Evolutionary conservation across 768 basidiomycete genomes (phyloP).

Genomic region (Hemileccinum rubropunctum): DNA sequence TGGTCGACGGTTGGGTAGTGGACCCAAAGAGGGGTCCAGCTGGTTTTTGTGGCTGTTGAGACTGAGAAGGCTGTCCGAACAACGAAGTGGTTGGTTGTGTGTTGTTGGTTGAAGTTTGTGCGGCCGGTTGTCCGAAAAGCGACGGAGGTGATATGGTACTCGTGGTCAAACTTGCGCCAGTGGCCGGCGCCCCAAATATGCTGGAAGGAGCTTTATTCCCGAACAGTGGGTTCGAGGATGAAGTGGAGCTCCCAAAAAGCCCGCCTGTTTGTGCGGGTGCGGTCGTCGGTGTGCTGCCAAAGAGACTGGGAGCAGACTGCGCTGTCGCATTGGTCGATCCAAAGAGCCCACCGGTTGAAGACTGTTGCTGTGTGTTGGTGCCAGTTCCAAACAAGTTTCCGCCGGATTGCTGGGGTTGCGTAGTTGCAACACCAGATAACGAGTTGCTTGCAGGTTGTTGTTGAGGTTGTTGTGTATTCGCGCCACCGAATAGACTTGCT

Average conservation of each 20-base stretch:
- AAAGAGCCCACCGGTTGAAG: constrained; percentile 23
- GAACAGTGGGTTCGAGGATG: constrained; percentile 34
- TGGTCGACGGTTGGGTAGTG: constrained; percentile 20
- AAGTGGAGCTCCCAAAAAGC: constrained; percentile 25
- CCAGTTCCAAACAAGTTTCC: constrained; percentile 18
- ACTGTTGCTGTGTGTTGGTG: constrained; percentile 20
- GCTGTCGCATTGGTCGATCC: constrained; percentile 18
- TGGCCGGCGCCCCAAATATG: constrained; percentile 29
- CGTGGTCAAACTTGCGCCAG: constrained; percentile 8
- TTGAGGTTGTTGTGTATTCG: constrained; percentile 16
- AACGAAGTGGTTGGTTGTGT: constrained; percentile 17
- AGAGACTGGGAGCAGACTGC: constrained; percentile 23
- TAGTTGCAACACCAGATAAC: constrained; percentile 21
- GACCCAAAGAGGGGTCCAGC: constrained; percentile 32
- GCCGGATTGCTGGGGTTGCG: constrained; percentile 19
- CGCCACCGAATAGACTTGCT: constrained; percentile 21
- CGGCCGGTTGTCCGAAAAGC: constrained; percentile 30
- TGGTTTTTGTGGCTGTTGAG: constrained; percentile 22
- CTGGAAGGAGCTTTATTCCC: constrained; percentile 33
- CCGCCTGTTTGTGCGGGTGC: constrained; percentile 20
- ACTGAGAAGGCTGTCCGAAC: constrained; percentile 21
- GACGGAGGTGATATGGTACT: constrained; percentile 22
- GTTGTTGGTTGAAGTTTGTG: constrained; percentile 12
- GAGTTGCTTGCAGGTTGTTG: constrained; percentile 11
- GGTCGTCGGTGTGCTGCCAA: constrained; percentile 24